Percentiles rank a stretch among this genome's conserved stretches.
These are phyloP conservation scores for Aspergillus arachidicola DNA, from an alignment of 2,329 filamentous ascomycete species.

Conservation along the genomic window DNA sequence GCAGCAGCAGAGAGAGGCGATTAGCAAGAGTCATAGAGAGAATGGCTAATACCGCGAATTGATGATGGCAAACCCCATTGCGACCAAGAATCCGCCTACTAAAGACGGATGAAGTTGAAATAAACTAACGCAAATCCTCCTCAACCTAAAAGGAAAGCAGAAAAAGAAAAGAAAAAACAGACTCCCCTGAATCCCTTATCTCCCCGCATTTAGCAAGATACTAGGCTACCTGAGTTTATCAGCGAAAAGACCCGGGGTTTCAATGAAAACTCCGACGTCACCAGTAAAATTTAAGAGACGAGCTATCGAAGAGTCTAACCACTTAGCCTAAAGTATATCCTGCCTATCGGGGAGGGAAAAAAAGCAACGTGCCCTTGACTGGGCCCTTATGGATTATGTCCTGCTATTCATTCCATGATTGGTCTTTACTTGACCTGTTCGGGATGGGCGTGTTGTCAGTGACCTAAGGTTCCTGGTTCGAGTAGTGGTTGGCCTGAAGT, in stretches of 20 bases:
- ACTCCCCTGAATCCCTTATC: background rate
- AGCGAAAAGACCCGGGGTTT: background rate
- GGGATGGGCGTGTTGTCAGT: background rate
- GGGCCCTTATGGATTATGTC: background rate
- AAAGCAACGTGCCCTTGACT: background rate
- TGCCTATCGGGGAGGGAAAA: background rate
- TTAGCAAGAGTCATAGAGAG: background rate
- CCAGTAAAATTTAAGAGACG: background rate
- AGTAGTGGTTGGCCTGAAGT: no score
- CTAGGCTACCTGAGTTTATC: background rate
- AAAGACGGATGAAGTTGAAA: background rate
- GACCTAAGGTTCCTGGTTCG: no score
- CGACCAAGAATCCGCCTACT: background rate
- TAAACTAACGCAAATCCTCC: background rate
- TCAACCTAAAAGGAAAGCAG: background rate
- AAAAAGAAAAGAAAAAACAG: background rate
- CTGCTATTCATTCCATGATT: background rate
- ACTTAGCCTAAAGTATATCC: background rate
- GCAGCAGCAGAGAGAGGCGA: background rate
- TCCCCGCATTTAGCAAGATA: background rate
- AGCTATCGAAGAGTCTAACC: background rate
- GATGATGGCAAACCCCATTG: background rate
- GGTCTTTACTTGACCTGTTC: background rate
- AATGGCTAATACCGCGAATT: conserved; percentile 1
- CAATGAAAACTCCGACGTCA: background rate